Base-by-base conservation (phyloP, 306 rosid species). In the Quercus rubra region DNA sequence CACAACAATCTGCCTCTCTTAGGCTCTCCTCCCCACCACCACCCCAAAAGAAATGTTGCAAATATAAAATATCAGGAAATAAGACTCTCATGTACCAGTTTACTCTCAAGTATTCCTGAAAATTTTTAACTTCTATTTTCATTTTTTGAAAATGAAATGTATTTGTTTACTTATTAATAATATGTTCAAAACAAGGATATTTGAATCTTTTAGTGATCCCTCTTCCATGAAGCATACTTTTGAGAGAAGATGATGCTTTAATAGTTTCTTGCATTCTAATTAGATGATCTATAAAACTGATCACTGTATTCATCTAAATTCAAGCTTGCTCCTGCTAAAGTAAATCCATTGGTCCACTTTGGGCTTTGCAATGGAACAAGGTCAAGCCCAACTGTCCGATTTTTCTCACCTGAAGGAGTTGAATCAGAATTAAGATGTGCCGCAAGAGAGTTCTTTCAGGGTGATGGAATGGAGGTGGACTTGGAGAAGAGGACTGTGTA, bases 291-390 rank as follows among this genome's bases (percentile, higher is more conserved):
- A 23, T 23, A 73, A 68, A 70, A 74, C 41, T 63, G 56, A 35
- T 84, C 79, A 79, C 78, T 61, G 51, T 79, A 43, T 82, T 78
- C 51, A 9, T 35, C 67, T 52, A 78, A 77, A 74, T 82, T 79
- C 59, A 92, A 95, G 99, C 84, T 89, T 73, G 84, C 91, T 63
- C 80, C 85, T 41, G 85, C 79, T 62, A 90, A 91, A 86, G 78
- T 93, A 83, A 91, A 91, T 80, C 98, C 98, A 2, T 71, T 96
- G 74, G 71, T 93, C 38, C 99, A 96, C 73, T 96, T 93, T 70
- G 99, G 98, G 66, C 88, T 96, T 9, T 93, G 98, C 76, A 86
- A 88, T 18, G 99, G 98, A 19, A 85, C 99, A 61, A 88, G 83
- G 77, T 96, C 96, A 35, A 89, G 99, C 88, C 98, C 99, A 33